Percentiles rank a stretch among this genome's conserved stretches.
Conservation (phyloP, 2,329 filamentous ascomycete genomes). For the Claviceps quebecensis region DNA sequence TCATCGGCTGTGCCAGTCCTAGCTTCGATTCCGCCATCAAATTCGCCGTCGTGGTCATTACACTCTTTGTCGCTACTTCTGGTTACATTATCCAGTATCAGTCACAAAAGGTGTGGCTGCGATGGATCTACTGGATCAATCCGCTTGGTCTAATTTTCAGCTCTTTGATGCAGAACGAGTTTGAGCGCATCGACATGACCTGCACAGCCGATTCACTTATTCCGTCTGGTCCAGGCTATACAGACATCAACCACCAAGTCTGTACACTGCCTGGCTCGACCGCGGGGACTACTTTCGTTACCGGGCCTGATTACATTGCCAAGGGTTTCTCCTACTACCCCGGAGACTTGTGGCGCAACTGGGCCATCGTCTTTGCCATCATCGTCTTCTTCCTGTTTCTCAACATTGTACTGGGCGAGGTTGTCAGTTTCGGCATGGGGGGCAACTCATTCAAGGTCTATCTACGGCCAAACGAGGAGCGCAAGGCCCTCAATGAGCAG, state of each 20-base stretch:
- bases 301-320: constrained; percentile 55
- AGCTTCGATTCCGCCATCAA: constrained; percentile 81
- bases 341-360: constrained; percentile 65
- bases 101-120: constrained; percentile 58
- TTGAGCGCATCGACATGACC: constrained; percentile 51
- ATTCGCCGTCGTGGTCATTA: constrained; percentile 65
- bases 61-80: constrained; percentile 65
- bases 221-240: constrained; percentile 56
- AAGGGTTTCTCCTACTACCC: constrained; percentile 53
- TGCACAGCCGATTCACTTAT: constrained; percentile 57
- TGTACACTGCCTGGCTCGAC: constrained; percentile 65
- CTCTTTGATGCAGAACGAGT: constrained; percentile 78
- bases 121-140: constrained; percentile 72
- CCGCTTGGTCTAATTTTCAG: constrained; percentile 62
- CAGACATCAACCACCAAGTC: constrained; percentile 58
- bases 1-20: constrained; percentile 58
- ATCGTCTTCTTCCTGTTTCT: constrained; percentile 62
- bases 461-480: constrained; percentile 53
- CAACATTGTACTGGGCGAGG: constrained; percentile 67
- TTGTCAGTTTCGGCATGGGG: constrained; percentile 63
- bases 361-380: constrained; percentile 64
- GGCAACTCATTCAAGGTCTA: constrained; percentile 73
- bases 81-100: constrained; percentile 77
- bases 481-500: constrained; percentile 49
- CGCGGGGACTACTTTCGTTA: constrained; percentile 48